Conservation (phyloP, 176 grass and related monocot genomes). For the Areca catechu region DNA sequence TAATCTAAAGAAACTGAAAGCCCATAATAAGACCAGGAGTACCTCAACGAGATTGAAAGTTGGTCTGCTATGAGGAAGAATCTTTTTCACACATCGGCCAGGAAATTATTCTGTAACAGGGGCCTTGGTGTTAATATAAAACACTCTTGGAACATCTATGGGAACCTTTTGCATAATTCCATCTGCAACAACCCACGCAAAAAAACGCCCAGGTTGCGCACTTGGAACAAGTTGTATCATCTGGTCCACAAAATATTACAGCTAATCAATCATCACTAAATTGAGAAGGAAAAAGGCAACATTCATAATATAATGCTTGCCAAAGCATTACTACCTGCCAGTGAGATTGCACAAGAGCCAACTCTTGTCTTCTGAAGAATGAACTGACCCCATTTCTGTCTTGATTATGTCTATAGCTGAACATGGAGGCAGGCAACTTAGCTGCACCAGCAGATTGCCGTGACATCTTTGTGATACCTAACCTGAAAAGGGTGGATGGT, state of each 20-base stretch:
- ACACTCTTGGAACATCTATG: conserved; percentile 62
- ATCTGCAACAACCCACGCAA: conserved; percentile 84
- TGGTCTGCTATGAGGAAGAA: conserved; percentile 90
- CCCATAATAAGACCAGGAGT: not conserved
- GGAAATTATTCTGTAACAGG: conserved; percentile 76
- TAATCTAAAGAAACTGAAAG: not conserved
- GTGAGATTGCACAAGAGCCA: conserved; percentile 74
- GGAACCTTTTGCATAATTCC: conserved; percentile 88
- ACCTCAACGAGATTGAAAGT: conserved; percentile 94
- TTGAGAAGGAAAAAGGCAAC: too few species aligned
- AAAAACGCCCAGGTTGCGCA: conserved; percentile 48
- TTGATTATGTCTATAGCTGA: conserved; percentile 31
- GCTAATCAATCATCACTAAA: conserved; percentile 8
- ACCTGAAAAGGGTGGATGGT: conserved; percentile 34
- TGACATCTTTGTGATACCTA: conserved; percentile 35
- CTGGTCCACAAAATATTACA: conserved; percentile 40
- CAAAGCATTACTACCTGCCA: conserved; percentile 61
- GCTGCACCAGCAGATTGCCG: conserved; percentile 27
- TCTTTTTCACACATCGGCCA: conserved; percentile 82
- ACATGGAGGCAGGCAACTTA: conserved; percentile 28
- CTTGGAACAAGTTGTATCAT: conserved; percentile 82
- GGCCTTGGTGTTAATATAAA: conserved; percentile 84
- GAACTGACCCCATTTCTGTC: conserved; percentile 26
- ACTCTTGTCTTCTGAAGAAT: conserved; percentile 82
- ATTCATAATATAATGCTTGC: not conserved